Evolutionary conservation across 495 filamentous ascomycete species (phyloP).

Genomic region (Aspergillus leporis): DNA sequence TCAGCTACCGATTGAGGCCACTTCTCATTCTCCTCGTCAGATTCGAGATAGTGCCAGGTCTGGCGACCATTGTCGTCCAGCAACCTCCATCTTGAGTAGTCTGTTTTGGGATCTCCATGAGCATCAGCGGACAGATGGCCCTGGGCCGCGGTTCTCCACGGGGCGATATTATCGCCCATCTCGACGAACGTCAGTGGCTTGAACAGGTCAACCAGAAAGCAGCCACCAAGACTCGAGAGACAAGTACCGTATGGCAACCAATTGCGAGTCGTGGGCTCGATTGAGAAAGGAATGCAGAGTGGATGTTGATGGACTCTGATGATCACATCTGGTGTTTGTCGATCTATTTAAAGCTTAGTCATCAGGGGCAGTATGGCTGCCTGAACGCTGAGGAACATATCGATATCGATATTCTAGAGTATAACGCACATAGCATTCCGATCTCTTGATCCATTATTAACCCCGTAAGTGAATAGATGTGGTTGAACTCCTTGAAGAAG

Average conservation of each 20-base stretch:
- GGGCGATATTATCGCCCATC: conserved; percentile 32
- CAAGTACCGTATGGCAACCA: not conserved
- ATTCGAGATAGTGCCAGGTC: conserved; percentile 90
- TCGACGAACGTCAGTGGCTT: not conserved
- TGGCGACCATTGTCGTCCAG: conserved; percentile 79
- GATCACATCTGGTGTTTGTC: not conserved
- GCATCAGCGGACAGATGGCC: conserved; percentile 40
- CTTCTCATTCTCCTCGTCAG: conserved; percentile 66
- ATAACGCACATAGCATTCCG: not conserved
- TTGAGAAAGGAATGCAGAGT: not conserved
- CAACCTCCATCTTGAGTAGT: conserved; percentile 81
- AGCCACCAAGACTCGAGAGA: not conserved
- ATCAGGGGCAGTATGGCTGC: conserved; percentile 12
- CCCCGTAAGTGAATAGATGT: no score
- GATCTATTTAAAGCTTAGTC: conserved; percentile 18
- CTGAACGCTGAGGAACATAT: conserved; percentile 1
- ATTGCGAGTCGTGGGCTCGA: conserved; percentile 13
- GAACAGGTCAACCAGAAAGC: not conserved
- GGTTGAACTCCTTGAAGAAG: no score
- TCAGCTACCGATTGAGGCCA: conserved; percentile 89
- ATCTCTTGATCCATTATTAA: no score
- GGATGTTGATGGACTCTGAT: not conserved
- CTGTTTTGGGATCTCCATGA: conserved; percentile 58
- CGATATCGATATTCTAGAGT: no score
- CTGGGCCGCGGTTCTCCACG: conserved; percentile 42